Conservation (phyloP, 768 basidiomycete genomes). For the Ramaria rubella region DNA sequence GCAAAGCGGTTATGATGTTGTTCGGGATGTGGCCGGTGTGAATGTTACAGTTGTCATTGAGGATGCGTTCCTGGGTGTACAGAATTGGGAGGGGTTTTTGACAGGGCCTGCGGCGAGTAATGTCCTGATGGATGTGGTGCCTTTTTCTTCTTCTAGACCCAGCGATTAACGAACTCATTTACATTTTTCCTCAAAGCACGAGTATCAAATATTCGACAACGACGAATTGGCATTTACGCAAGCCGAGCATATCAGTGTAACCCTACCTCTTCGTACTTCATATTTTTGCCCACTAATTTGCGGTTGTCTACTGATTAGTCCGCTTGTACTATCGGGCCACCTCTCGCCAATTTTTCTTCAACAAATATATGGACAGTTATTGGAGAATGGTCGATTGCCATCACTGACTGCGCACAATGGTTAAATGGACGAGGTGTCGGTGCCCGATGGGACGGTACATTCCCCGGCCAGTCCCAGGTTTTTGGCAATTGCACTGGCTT, state of each 20-base stretch:
- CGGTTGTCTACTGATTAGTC: conserved; percentile 29
- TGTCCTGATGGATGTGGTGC: conserved; percentile 61
- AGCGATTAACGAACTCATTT: too few relatives aligned
- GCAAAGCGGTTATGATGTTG: conserved; percentile 51
- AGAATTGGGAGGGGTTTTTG: conserved; percentile 59
- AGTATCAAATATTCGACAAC: conserved; percentile 69
- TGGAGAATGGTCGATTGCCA: conserved; percentile 74
- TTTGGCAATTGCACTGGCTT: conserved; percentile 58
- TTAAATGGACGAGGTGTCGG: conserved; percentile 72
- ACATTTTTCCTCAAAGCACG: conserved; percentile 38
- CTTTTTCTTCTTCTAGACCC: conserved; percentile 15
- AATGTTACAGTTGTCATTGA: conserved; percentile 62
- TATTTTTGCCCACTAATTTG: background rate
- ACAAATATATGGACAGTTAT: conserved; percentile 66
- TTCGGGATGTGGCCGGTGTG: conserved; percentile 37
- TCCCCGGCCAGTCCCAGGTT: conserved; percentile 32
- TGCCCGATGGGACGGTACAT: conserved; percentile 61
- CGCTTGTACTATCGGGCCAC: conserved; percentile 46
- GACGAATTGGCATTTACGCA: conserved; percentile 46
- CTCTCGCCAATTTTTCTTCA: conserved; percentile 39
- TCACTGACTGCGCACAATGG: conserved; percentile 73
- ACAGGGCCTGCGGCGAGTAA: conserved; percentile 44
- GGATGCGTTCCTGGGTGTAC: conserved; percentile 60
- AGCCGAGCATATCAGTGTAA: conserved; percentile 50
- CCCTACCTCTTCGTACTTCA: conserved; percentile 13